phyloP scores from a whole-genome alignment of 2,329 filamentous ascomycete genomes.

The Raffaelea arxii region DNA sequence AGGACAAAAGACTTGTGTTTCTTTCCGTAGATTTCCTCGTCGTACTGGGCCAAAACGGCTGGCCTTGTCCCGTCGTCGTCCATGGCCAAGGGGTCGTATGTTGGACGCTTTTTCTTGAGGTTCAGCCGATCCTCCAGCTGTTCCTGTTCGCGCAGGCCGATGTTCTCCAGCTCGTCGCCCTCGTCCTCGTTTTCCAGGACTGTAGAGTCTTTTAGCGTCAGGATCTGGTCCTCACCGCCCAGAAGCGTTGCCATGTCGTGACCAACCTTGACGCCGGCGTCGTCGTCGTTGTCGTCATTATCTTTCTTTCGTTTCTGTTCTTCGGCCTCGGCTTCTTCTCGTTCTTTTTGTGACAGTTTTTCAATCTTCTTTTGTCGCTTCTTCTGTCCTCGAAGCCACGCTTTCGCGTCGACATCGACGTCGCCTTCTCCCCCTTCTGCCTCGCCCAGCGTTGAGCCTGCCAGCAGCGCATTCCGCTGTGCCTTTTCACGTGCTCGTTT shows the following conservation, averaged over 20 bases:
- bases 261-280: conserved; percentile 84
- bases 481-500: conserved; percentile 81
- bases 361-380: conserved; percentile 90
- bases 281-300: conserved; percentile 73
- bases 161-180: conserved; percentile 80
- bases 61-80: conserved; percentile 58
- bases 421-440: conserved; percentile 40
- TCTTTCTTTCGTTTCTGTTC: conserved; percentile 25
- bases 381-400: conserved; percentile 84
- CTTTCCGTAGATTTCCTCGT: conserved; percentile 89
- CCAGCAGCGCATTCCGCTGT: conserved; percentile 62
- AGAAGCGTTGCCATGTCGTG: conserved; percentile 78
- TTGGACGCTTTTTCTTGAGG: conserved; percentile 79
- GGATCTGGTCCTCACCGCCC: conserved; percentile 74
- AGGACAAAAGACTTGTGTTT: conserved; percentile 82
- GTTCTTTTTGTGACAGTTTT: conserved; percentile 68
- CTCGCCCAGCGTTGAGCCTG: conserved; percentile 71
- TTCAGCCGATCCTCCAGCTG: conserved; percentile 67
- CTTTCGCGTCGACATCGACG: conserved; percentile 60
- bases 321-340: conserved; percentile 49
- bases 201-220: conserved; percentile 89
- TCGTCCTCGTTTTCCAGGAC: conserved; percentile 78
- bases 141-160: conserved; percentile 62
- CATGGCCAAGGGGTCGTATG: conserved; percentile 60
- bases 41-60: conserved; percentile 88